These are phyloP conservation scores for Solanum medicagineum DNA, from an alignment of 257 asterid species.

Conservation along the genomic window DNA sequence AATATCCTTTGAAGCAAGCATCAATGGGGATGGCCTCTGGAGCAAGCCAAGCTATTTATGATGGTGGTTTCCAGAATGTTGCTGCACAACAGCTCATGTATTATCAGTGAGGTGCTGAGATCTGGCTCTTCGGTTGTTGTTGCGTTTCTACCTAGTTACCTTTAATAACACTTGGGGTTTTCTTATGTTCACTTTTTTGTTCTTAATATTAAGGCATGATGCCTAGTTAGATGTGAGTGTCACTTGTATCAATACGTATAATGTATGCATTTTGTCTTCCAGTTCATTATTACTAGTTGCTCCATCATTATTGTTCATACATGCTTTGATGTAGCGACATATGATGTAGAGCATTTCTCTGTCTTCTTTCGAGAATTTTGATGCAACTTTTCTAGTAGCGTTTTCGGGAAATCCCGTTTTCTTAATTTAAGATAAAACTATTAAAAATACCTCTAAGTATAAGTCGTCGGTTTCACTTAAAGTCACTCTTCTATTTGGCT, in stretches of 20 bases:
- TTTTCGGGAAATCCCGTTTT: too few species aligned
- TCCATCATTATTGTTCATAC: not conserved
- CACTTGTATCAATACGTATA: not conserved
- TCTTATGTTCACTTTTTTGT: not conserved
- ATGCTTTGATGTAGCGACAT: not conserved
- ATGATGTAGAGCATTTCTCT: not conserved
- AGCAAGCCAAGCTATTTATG: constrained; percentile 21
- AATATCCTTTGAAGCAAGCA: constrained; percentile 44
- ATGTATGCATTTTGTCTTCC: not conserved
- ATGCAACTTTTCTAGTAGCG: not conserved
- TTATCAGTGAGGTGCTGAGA: constrained; percentile 3
- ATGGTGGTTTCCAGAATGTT: constrained; percentile 14
- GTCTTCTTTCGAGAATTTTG: not conserved
- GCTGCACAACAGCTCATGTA: constrained; percentile 14
- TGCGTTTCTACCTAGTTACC: not conserved
- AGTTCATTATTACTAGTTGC: not conserved
- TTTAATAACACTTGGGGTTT: not conserved
- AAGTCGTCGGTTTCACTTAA: too few species aligned
- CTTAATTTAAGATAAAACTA: too few species aligned
- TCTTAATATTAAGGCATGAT: not conserved
- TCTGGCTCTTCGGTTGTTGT: not conserved
- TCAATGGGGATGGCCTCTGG: constrained; percentile 59
- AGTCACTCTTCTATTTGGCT: too few species aligned
- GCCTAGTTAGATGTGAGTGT: constrained; percentile 1
- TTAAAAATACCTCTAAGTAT: too few species aligned